phyloP scores from a whole-genome alignment of 2,329 filamentous ascomycete genomes.

The Pezicula rhizophila region DNA sequence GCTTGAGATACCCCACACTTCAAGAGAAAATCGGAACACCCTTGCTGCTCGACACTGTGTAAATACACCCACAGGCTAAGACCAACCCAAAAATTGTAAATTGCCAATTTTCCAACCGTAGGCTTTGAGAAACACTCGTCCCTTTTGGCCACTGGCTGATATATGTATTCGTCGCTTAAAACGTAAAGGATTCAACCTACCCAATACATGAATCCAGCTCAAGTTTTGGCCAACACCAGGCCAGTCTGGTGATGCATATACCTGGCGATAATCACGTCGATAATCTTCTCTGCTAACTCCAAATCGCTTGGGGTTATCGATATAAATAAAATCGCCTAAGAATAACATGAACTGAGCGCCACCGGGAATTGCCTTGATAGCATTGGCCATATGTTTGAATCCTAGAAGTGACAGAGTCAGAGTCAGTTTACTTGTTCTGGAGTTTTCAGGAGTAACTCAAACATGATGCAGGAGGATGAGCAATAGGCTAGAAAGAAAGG shows the following conservation, averaged over 20 bases:
- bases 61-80: no score
- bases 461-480: no score
- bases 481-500: no score
- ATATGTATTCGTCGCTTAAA: not conserved
- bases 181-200: not conserved
- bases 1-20: no score
- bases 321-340: conserved; percentile 83
- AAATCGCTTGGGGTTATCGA: conserved; percentile 79
- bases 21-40: no score
- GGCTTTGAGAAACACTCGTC: no score
- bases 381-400: conserved; percentile 67
- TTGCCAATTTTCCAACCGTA: no score
- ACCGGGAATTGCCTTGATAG: conserved; percentile 55
- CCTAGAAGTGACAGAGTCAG: conserved; percentile 78
- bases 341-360: conserved; percentile 76
- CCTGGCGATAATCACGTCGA: conserved; percentile 83
- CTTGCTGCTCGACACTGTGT: no score
- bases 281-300: conserved; percentile 71
- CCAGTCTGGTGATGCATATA: conserved; percentile 97
- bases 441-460: no score
- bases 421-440: no score
- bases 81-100: no score
- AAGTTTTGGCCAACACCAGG: conserved; percentile 64
- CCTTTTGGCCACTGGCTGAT: no score
- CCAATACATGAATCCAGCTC: conserved; percentile 93